Conservation (phyloP, 768 basidiomycete genomes). For the Boletus speciosus region DNA sequence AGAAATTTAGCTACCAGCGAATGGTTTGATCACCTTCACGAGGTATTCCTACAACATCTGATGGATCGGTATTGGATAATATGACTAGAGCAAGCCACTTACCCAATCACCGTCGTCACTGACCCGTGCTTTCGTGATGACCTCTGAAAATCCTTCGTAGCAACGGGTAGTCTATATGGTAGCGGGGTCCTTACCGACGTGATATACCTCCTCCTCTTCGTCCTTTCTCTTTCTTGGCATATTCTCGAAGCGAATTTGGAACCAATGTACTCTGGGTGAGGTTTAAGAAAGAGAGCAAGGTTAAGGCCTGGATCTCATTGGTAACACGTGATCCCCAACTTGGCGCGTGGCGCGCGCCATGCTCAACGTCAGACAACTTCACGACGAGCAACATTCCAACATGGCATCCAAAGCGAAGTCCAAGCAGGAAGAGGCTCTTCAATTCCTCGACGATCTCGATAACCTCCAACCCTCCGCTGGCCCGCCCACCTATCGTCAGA, state of each 20-base stretch:
- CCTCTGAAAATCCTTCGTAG: conserved; percentile 40
- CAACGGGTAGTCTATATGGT: background rate
- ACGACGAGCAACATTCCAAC: background rate
- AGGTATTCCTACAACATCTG: conserved; percentile 49
- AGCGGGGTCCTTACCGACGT: conserved; percentile 41
- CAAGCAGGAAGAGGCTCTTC: conserved; percentile 85
- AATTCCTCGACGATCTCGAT: conserved; percentile 93
- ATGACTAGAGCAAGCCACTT: conserved; percentile 16
- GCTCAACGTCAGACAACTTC: background rate
- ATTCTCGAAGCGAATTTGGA: background rate
- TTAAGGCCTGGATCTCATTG: background rate
- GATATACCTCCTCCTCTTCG: conserved; percentile 38
- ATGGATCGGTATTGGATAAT: background rate
- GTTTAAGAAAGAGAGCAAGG: background rate
- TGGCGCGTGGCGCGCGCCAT: background rate
- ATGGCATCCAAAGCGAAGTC: conserved; percentile 58
- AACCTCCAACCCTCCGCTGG: conserved; percentile 53
- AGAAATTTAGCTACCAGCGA: background rate
- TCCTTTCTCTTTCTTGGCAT: conserved; percentile 29
- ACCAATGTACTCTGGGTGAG: background rate
- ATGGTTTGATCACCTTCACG: conserved; percentile 52
- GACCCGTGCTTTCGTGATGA: conserved; percentile 57
- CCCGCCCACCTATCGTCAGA: conserved; percentile 25
- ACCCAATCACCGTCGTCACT: conserved; percentile 51
- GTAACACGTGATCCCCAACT: conserved; percentile 14